Percentiles rank a stretch among this genome's conserved stretches.
Evolutionary conservation across 176 grass and related monocot genomes (phyloP).

Genomic region (Oryza rufipogon): DNA sequence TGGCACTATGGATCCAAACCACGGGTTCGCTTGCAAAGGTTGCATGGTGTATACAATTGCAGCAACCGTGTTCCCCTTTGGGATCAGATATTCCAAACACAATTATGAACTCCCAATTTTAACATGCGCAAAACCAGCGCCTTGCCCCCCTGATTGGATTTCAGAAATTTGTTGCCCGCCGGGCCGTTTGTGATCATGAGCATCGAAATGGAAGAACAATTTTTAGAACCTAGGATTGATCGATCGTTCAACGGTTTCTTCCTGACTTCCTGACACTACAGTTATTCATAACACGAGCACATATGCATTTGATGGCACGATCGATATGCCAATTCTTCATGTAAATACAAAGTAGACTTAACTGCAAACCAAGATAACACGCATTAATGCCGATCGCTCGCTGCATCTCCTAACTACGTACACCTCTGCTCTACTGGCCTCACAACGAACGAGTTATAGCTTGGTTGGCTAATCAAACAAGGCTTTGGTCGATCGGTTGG

Average conservation of each 20-base stretch:
- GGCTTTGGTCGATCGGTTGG: background rate
- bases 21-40: background rate
- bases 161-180: background rate
- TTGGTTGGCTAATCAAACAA: background rate
- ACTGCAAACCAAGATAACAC: background rate
- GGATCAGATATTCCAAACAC: background rate
- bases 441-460: background rate
- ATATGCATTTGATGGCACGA: conserved; percentile 7
- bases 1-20: background rate
- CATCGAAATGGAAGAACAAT: background rate
- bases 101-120: background rate
- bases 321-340: conserved; percentile 31
- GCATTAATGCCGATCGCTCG: background rate
- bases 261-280: background rate
- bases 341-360: conserved; percentile 7
- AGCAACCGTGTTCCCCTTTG: background rate
- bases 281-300: background rate
- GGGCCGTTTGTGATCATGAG: background rate
- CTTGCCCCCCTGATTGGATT: background rate
- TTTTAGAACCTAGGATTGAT: background rate
- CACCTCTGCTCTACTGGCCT: background rate
- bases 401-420: conserved; percentile 12
- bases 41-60: background rate
- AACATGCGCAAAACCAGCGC: background rate
- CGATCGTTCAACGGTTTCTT: background rate